These are phyloP conservation scores for Solanum sitiens DNA, from an alignment of 257 asterid species.

Conservation along the genomic window DNA sequence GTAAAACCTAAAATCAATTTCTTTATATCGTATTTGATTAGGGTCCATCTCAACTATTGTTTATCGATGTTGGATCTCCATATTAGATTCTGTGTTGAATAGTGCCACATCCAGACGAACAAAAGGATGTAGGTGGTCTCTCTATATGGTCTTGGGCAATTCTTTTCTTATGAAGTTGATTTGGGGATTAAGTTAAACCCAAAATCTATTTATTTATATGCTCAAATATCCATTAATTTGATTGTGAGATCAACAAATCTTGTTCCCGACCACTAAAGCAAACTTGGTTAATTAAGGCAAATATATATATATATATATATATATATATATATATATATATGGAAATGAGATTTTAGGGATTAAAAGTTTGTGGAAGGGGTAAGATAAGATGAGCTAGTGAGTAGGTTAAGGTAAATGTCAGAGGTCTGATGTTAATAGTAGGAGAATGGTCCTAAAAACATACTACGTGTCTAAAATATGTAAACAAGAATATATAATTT, in stretches of 20 bases:
- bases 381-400: neutral
- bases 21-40: neutral
- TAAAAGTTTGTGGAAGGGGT: neutral
- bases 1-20: neutral
- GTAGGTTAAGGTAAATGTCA: neutral
- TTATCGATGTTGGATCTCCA: neutral
- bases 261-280: neutral
- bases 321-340: neutral
- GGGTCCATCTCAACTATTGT: neutral
- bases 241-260: neutral
- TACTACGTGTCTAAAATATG: conserved; percentile 8
- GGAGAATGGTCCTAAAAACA: conserved; percentile 1
- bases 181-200: neutral
- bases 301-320: neutral
- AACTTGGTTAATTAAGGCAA: neutral
- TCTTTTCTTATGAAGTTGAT: neutral
- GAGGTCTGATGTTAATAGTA: neutral
- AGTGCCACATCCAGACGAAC: neutral
- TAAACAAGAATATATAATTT: neutral
- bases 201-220: neutral
- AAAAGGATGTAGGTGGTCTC: neutral
- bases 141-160: neutral
- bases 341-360: neutral
- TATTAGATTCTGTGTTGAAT: neutral
- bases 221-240: neutral